These are phyloP conservation scores for Thraustochytrium striatum DNA, from an alignment of 352 stramenopile genomes.

Conservation along the genomic window DNA sequence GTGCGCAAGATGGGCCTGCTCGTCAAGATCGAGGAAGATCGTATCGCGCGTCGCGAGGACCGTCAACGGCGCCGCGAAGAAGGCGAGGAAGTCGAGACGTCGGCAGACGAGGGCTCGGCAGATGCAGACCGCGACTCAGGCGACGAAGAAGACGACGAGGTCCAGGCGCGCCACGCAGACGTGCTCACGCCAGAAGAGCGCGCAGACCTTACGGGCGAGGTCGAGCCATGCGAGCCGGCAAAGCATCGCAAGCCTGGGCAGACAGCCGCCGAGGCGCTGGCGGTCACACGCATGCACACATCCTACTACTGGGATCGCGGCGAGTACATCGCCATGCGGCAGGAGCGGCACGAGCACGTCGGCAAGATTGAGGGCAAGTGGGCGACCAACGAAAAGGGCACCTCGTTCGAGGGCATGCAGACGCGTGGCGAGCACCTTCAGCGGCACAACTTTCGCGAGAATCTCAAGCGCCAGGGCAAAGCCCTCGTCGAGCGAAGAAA, in stretches of 20 bases:
- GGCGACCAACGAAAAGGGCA: constrained; percentile 20
- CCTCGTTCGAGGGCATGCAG: constrained; percentile 40
- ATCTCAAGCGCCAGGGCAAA: constrained; percentile 43
- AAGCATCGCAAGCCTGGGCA: background rate
- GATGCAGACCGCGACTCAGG: background rate
- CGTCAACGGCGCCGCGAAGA: constrained; percentile 17
- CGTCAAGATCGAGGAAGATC: background rate
- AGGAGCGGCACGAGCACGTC: constrained; percentile 7
- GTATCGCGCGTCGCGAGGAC: background rate
- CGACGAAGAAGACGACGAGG: background rate
- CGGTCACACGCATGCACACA: constrained; percentile 16
- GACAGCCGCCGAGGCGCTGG: constrained; percentile 19
- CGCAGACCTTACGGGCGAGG: background rate
- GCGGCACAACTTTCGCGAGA: constrained; percentile 22
- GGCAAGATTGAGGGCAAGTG: constrained; percentile 32
- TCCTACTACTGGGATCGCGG: constrained; percentile 45
- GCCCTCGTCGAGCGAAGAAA: constrained; percentile 2
- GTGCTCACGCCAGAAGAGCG: background rate
- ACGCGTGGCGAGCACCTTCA: constrained; percentile 11
- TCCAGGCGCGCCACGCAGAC: background rate
- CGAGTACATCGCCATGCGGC: constrained; percentile 44
- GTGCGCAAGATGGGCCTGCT: background rate
- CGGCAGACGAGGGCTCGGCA: background rate
- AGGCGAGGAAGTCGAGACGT: constrained; percentile 25
- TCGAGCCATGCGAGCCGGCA: background rate